Evolutionary conservation across 2,329 filamentous ascomycete species (phyloP).

Genomic region (Karstenula rhodostoma): DNA sequence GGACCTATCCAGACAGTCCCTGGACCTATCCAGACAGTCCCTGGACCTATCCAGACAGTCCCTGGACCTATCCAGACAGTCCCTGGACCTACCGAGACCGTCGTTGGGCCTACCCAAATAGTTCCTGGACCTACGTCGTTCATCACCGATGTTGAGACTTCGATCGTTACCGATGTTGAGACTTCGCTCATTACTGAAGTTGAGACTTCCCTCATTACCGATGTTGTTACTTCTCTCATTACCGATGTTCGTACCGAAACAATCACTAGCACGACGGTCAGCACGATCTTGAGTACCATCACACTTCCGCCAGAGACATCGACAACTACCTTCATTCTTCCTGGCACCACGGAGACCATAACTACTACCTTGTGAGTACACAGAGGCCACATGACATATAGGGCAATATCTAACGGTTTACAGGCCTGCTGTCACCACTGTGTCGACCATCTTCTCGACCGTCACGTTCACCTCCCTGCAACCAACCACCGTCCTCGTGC

Average conservation of each 20-base stretch:
- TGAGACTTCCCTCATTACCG: not conserved
- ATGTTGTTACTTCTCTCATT: constrained; percentile 3
- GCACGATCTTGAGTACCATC: constrained; percentile 25
- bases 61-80: constrained; percentile 16
- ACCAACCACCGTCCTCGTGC: constrained; percentile 32
- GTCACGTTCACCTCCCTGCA: constrained; percentile 28
- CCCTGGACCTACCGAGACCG: constrained; percentile 15
- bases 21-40: constrained; percentile 14
- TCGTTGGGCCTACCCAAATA: constrained; percentile 16
- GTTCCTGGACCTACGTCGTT: too few relatives aligned
- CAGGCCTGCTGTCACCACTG: constrained; percentile 32
- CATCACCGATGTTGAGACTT: constrained; percentile 10
- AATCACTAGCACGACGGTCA: constrained; percentile 25
- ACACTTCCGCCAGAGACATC: constrained; percentile 19
- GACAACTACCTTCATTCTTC: constrained; percentile 11
- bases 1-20: constrained; percentile 23
- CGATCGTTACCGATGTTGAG: not conserved
- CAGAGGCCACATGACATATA: not conserved
- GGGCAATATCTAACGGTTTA: not conserved
- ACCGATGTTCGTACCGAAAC: constrained; percentile 17
- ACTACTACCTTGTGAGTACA: constrained; percentile 31
- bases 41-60: constrained; percentile 7
- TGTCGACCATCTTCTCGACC: constrained; percentile 33
- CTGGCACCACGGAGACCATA: constrained; percentile 25
- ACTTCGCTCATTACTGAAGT: not conserved